Conservation (phyloP, 495 filamentous ascomycete genomes). For the Xylaria cubensis region DNA sequence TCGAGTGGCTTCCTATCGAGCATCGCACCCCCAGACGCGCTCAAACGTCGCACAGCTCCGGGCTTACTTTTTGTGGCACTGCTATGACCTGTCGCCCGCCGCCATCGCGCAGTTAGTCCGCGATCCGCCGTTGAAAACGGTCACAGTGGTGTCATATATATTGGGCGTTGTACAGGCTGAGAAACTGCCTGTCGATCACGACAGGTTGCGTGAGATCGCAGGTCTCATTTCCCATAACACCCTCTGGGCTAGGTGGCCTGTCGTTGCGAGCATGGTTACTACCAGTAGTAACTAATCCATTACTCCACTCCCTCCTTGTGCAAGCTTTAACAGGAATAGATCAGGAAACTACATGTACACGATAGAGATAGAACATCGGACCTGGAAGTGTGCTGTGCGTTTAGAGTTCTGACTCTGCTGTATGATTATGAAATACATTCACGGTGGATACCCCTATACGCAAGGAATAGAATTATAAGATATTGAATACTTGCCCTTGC, state of each 20-base stretch:
- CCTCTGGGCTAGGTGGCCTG: slow-evolving; percentile 16
- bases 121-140: slow-evolving; percentile 58
- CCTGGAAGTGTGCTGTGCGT: neutral
- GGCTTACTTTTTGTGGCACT: slow-evolving; percentile 68
- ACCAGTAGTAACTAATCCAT: neutral
- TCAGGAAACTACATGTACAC: neutral
- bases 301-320: neutral
- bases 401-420: neutral
- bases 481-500: neutral
- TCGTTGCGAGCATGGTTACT: slow-evolving; percentile 5
- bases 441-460: slow-evolving; percentile 8
- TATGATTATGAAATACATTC: neutral
- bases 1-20: slow-evolving; percentile 41
- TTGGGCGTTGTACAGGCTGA: slow-evolving; percentile 48
- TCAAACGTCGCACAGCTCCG: slow-evolving; percentile 52
- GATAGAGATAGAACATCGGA: neutral
- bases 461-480: neutral
- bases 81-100: slow-evolving; percentile 48
- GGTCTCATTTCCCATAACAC: slow-evolving; percentile 18
- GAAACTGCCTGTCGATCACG: slow-evolving; percentile 48
- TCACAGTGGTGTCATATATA: slow-evolving; percentile 61
- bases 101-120: slow-evolving; percentile 59
- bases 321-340: neutral
- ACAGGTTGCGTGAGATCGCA: slow-evolving; percentile 45
- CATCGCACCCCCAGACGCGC: slow-evolving; percentile 32